phyloP scores from a whole-genome alignment of 2,329 filamentous ascomycete genomes.

The Paracorniculantispora psalliotae region DNA sequence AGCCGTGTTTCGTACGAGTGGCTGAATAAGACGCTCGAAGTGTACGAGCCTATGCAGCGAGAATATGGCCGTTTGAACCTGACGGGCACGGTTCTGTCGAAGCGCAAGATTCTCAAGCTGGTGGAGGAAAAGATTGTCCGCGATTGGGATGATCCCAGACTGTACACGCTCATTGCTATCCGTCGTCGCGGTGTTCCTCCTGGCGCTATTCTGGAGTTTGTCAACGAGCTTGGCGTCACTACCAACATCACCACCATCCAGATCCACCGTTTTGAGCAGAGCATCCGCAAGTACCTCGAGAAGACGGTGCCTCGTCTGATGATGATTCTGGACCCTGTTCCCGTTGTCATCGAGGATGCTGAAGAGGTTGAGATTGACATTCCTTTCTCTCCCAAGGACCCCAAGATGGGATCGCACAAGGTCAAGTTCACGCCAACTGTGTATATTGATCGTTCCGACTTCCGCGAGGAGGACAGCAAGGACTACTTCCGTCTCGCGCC shows the following conservation, averaged over 20 bases:
- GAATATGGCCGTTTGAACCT: slow-evolving; percentile 68
- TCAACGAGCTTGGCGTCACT: slow-evolving; percentile 87
- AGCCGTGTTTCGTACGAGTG: slow-evolving; percentile 86
- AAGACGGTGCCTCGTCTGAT: slow-evolving; percentile 82
- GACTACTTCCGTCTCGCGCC: slow-evolving; percentile 73
- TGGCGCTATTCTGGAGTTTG: slow-evolving; percentile 81
- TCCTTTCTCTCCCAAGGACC: slow-evolving; percentile 79
- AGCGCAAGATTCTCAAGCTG: slow-evolving; percentile 75
- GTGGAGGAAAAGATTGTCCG: slow-evolving; percentile 74
- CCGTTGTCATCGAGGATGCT: slow-evolving; percentile 74
- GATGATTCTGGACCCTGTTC: slow-evolving; percentile 81
- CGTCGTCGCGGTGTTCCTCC: slow-evolving; percentile 82
- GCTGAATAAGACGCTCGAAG: slow-evolving; percentile 73
- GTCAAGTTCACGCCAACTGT: slow-evolving; percentile 67
- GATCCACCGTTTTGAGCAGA: slow-evolving; percentile 77
- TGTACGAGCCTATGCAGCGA: slow-evolving; percentile 91
- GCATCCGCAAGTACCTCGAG: slow-evolving; percentile 81
- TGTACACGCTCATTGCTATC: slow-evolving; percentile 82
- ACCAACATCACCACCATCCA: slow-evolving; percentile 76
- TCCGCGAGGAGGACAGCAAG: slow-evolving; percentile 62
- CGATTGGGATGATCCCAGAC: slow-evolving; percentile 84
- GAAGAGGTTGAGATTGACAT: slow-evolving; percentile 58
- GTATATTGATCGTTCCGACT: slow-evolving; percentile 78
- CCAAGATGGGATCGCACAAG: slow-evolving; percentile 57
- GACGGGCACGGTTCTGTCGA: slow-evolving; percentile 79